Conservation (phyloP, 2,329 filamentous ascomycete species). For the Ceratocystis smalleyi region DNA sequence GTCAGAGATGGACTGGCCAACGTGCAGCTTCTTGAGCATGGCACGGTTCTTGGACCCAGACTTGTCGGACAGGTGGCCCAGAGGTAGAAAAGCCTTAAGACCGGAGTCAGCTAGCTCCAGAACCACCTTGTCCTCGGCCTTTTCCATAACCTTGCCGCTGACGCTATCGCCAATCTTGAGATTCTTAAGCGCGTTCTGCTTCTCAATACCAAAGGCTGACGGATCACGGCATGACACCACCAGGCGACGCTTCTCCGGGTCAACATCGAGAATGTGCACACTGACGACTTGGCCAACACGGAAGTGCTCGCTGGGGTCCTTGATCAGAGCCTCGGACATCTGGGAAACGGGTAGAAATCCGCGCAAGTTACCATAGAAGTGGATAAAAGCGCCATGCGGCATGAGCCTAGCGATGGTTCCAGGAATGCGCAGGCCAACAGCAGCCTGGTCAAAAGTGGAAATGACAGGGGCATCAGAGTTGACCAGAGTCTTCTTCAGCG, state of each 20-base stretch:
- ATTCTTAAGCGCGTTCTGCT: slow-evolving; percentile 60
- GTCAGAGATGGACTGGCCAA: slow-evolving; percentile 68
- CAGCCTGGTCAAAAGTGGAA: slow-evolving; percentile 58
- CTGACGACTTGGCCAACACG: slow-evolving; percentile 78
- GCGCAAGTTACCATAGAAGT: slow-evolving; percentile 73
- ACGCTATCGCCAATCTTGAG: slow-evolving; percentile 61
- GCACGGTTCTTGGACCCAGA: slow-evolving; percentile 62
- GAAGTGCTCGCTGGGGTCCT: slow-evolving; percentile 80
- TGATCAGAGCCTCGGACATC: slow-evolving; percentile 95
- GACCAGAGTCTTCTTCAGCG: slow-evolving; percentile 84
- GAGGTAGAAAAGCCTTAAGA: slow-evolving; percentile 60
- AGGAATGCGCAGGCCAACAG: slow-evolving; percentile 59
- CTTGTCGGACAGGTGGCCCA: slow-evolving; percentile 73
- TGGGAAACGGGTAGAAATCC: slow-evolving; percentile 87
- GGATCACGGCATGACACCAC: slow-evolving; percentile 90
- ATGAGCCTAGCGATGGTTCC: slow-evolving; percentile 78
- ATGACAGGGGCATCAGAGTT: slow-evolving; percentile 75
- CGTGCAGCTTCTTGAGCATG: slow-evolving; percentile 62
- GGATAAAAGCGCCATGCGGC: slow-evolving; percentile 66
- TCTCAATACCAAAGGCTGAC: slow-evolving; percentile 55
- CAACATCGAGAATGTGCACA: slow-evolving; percentile 71
- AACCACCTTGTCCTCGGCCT: slow-evolving; percentile 58
- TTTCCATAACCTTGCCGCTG: slow-evolving; percentile 65
- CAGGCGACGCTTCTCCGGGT: slow-evolving; percentile 54
- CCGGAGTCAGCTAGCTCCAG: slow-evolving; percentile 60